Base-by-base conservation (phyloP, 2,329 filamentous ascomycete genomes). In the Tolypocladium amazonense region DNA sequence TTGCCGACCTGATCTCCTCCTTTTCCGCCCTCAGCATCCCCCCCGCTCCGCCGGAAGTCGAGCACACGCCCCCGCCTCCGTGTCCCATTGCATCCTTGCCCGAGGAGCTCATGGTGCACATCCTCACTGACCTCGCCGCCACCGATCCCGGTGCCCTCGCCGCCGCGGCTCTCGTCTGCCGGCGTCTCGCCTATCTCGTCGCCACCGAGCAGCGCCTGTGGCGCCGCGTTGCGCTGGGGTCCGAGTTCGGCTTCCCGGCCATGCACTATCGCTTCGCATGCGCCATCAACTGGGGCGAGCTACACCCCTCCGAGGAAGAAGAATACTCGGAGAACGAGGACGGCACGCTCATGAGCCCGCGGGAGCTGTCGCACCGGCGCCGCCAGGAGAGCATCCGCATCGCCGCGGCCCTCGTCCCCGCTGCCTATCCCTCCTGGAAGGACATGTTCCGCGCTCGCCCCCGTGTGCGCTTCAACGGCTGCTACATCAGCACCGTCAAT, bases 401-500 rank as follows among this genome's bases (percentile, higher is more conserved):
- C 8, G 81, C 79, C 0, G 64, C 71, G 23, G 69, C 74, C 3
- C 73, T 84, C 38, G 71, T 79, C 27, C 55, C 73, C 74, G 1
- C 69, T 70, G 4, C 67, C 0, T 86, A 85, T 67, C 68, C 73
- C 3, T 74, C 81, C 2, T 88, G 84, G 83, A 76, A 82, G 67
- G 73, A 77, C 58, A 90, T 96, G 77, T 96, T 96, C 76, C 89
- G 88, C 45, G 78, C 79, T 6, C 88, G 92, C 18, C 93, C 94
- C 2, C 87, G 94, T 52, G 82, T 97, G 62, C 90, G 94, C 60
- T 99, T 96, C 79, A 94, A 94, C 68, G 94, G 94, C 33, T 89
- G 91, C 74, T 99, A 99, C 76, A 97, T 99, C 73, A 90, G 87
- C 72, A 97, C 93, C 0, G 92, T 96, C 61, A 97, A 97, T 76